These are phyloP conservation scores for Fagopyrum tataricum DNA, from an alignment of 148 eudicot genomes.

Conservation along the genomic window DNA sequence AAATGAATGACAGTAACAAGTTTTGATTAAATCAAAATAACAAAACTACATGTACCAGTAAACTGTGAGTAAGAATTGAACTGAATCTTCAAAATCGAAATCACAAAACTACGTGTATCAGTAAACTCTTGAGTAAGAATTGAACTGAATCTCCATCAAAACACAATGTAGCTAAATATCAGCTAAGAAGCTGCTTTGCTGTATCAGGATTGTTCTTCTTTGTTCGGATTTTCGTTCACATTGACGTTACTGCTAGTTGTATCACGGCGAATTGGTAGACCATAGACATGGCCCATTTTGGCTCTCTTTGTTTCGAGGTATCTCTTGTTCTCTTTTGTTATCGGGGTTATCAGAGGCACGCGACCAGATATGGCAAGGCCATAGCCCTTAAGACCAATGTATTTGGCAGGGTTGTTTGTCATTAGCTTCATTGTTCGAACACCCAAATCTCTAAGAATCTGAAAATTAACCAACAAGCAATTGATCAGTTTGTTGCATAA, in stretches of 20 bases:
- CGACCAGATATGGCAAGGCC: conserved; percentile 54
- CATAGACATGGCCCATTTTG: conserved; percentile 65
- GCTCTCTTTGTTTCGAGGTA: conserved; percentile 60
- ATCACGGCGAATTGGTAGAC: conserved; percentile 15
- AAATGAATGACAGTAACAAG: conserved; percentile 1
- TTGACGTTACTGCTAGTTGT: neutral
- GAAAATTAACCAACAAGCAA: conserved; percentile 15
- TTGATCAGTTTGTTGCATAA: neutral
- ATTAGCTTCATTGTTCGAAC: conserved; percentile 62
- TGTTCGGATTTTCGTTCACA: neutral
- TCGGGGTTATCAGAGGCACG: conserved; percentile 56
- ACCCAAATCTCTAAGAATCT: conserved; percentile 64
- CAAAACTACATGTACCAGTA: neutral
- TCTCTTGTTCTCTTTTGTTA: conserved; percentile 55
- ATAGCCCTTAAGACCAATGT: conserved; percentile 52
- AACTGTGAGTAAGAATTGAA: neutral
- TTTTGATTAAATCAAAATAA: neutral
- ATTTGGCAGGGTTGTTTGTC: conserved; percentile 77
- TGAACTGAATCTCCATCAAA: neutral
- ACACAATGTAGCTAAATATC: neutral
- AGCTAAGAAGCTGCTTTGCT: neutral
- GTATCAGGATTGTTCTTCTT: neutral
- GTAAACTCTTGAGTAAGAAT: conserved; percentile 3
- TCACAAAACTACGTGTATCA: too few species aligned
- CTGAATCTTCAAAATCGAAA: neutral